These are phyloP conservation scores for Exophiala mesophila DNA, from an alignment of 2,329 filamentous ascomycete genomes.

Conservation along the genomic window DNA sequence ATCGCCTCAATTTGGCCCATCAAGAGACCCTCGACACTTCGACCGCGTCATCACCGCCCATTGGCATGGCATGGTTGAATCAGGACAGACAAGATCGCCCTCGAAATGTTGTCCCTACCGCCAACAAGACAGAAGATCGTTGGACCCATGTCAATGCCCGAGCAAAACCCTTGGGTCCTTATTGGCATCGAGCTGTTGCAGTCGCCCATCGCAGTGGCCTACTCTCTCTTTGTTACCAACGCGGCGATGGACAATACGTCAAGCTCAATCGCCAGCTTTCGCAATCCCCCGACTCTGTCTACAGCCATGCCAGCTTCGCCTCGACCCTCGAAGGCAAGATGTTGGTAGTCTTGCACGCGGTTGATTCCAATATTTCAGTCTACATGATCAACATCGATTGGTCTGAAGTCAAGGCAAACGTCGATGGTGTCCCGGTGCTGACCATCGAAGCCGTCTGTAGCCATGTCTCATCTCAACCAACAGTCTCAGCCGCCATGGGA, in stretches of 20 bases:
- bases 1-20: conserved; percentile 61
- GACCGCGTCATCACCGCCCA: conserved; percentile 70
- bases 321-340: conserved; percentile 30
- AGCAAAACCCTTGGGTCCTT: conserved; percentile 63
- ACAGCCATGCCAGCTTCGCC: conserved; percentile 42
- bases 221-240: conserved; percentile 72
- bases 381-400: conserved; percentile 26
- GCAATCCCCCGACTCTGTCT: conserved; percentile 9
- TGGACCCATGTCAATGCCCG: conserved; percentile 68
- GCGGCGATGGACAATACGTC: conserved; percentile 61
- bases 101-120: conserved; percentile 34
- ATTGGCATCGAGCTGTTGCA: conserved; percentile 69
- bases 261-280: conserved; percentile 53
- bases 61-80: conserved; percentile 80
- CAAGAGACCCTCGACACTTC: conserved; percentile 62
- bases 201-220: conserved; percentile 70
- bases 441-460: conserved; percentile 14
- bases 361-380: conserved; percentile 15
- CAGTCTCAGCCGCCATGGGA: conserved; percentile 12
- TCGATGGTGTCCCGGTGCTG: conserved; percentile 31
- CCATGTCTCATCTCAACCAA: conserved; percentile 23
- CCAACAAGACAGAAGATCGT: conserved; percentile 54
- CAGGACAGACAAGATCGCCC: conserved; percentile 43
- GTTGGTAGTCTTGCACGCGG: conserved; percentile 21
- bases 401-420: conserved; percentile 36